Percentiles rank a stretch among this genome's conserved stretches.
Conservation (phyloP, 352 stramenopile species). For the Elongisporangium prolatum region DNA sequence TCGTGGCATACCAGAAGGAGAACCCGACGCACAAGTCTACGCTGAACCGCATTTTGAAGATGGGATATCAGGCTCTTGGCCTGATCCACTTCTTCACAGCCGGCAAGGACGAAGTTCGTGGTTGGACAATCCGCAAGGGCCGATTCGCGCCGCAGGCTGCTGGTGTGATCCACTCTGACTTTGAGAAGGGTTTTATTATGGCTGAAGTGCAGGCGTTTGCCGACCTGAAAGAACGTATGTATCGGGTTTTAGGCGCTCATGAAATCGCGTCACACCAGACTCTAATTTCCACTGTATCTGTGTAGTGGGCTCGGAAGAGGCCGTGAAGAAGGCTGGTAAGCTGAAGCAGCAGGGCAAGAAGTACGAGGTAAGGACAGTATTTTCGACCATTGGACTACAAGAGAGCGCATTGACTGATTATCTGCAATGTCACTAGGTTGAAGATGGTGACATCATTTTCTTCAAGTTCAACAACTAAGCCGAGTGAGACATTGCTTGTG, state of each 20-base stretch:
- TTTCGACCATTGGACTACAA: neutral
- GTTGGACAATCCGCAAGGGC: conserved; percentile 99
- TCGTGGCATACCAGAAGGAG: conserved; percentile 70
- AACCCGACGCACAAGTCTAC: conserved; percentile 88
- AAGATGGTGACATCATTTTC: conserved; percentile 89
- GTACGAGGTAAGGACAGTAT: conserved; percentile 65
- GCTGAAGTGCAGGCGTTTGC: conserved; percentile 87
- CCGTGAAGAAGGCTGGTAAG: conserved; percentile 87
- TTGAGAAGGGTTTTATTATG: conserved; percentile 99
- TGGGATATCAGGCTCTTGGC: conserved; percentile 96
- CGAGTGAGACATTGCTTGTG: neutral
- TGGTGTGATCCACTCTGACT: conserved; percentile 99
- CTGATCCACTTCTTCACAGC: conserved; percentile 99
- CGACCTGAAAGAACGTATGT: conserved; percentile 88
- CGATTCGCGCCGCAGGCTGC: conserved; percentile 96
- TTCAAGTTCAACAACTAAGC: conserved; percentile 93
- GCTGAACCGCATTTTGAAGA: conserved; percentile 97
- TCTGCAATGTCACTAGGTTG: conserved; percentile 21
- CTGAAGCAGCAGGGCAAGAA: conserved; percentile 90
- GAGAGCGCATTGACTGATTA: neutral
- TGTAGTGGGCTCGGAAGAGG: conserved; percentile 76
- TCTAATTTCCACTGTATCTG: conserved; percentile 6
- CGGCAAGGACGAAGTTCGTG: conserved; percentile 97
- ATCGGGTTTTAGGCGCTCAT: neutral
- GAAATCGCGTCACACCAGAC: neutral